These are phyloP conservation scores for Lotmaria passim DNA, from an alignment of 208 protist species.

Conservation along the genomic window DNA sequence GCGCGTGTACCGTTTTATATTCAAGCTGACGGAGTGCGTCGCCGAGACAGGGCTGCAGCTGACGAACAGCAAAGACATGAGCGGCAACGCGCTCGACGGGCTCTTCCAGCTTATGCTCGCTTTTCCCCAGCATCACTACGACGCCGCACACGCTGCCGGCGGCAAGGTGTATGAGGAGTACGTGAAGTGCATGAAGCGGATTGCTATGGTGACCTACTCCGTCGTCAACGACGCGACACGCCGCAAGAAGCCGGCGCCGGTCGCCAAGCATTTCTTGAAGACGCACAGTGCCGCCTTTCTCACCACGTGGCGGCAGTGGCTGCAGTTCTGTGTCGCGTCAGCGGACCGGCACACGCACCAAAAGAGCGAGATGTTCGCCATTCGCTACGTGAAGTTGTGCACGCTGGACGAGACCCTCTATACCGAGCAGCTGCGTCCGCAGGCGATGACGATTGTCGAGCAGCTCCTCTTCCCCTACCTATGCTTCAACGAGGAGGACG, in stretches of 20 bases:
- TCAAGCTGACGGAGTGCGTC: constrained; percentile 86
- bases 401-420: constrained; percentile 74
- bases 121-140: constrained; percentile 73
- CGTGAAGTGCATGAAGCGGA: constrained; percentile 82
- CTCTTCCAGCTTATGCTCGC: constrained; percentile 66
- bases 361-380: constrained; percentile 81
- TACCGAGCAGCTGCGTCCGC: constrained; percentile 57
- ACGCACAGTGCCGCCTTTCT: constrained; percentile 53
- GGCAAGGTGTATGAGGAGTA: constrained; percentile 68
- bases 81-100: constrained; percentile 49
- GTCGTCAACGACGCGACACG: constrained; percentile 78
- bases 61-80: constrained; percentile 43
- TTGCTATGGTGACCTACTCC: constrained; percentile 76
- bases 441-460: constrained; percentile 75
- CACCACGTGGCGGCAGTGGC: constrained; percentile 73
- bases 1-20: constrained; percentile 63
- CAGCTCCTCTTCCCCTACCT: constrained; percentile 83
- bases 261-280: constrained; percentile 70
- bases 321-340: constrained; percentile 57
- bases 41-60: constrained; percentile 68
- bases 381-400: constrained; percentile 84
- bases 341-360: constrained; percentile 53
- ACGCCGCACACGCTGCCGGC: constrained; percentile 40
- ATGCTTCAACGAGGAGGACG: constrained; percentile 80
- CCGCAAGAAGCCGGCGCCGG: constrained; percentile 69